Evolutionary conservation across 345 rosid species (phyloP).

Genomic region (Rhodamnia rubescens): DNA sequence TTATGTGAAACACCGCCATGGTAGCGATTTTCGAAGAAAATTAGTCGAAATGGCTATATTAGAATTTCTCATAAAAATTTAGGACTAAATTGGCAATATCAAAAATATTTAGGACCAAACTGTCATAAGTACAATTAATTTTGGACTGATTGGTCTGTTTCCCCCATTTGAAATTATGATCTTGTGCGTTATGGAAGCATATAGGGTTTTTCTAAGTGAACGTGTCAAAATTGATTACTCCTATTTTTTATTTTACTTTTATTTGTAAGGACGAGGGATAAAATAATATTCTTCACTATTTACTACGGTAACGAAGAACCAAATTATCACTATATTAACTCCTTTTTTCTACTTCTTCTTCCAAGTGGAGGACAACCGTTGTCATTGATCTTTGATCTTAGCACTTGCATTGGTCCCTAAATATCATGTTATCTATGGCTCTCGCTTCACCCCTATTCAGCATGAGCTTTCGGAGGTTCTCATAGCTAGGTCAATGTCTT

Average conservation of each 20-base stretch:
- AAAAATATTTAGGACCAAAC: neutral
- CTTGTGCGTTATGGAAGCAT: neutral
- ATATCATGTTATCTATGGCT: neutral
- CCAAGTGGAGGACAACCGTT: neutral
- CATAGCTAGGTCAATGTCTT: neutral
- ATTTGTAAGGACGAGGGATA: neutral
- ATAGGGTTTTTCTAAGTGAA: neutral
- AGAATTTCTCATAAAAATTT: too few relatives aligned
- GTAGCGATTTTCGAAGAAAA: too few relatives aligned
- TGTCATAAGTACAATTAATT: neutral
- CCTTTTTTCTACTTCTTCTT: neutral
- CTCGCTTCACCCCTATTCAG: neutral
- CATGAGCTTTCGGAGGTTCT: neutral
- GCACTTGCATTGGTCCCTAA: neutral
- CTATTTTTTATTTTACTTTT: neutral
- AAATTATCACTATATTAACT: neutral
- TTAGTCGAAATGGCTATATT: too few relatives aligned
- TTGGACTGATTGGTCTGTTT: neutral
- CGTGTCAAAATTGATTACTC: neutral
- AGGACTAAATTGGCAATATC: too few relatives aligned
- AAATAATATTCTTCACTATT: neutral
- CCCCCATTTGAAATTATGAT: neutral
- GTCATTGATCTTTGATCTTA: neutral
- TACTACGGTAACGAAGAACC: neutral
- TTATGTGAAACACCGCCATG: neutral